phyloP scores from a whole-genome alignment of 2,329 filamentous ascomycete species.

The Diatrype stigma region DNA sequence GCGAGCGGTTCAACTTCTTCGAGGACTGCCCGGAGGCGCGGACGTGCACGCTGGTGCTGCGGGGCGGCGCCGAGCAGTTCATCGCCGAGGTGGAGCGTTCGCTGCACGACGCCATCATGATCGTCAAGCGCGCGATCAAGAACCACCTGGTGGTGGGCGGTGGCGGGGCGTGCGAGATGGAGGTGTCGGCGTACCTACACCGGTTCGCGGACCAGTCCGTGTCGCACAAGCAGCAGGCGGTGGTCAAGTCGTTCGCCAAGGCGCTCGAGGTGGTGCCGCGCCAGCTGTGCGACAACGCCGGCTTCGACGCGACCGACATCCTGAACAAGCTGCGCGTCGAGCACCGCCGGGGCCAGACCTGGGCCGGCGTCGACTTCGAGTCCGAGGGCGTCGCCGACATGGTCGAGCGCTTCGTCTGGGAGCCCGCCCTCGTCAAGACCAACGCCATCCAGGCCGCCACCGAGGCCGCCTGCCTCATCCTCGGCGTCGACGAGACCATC shows the following conservation, averaged over 20 bases:
- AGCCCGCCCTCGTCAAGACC: conserved; percentile 91
- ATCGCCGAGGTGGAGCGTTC: conserved; percentile 98
- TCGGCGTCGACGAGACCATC: conserved; percentile 97
- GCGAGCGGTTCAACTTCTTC: conserved; percentile 98
- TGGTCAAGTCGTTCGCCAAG: conserved; percentile 98
- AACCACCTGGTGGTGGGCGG: conserved; percentile 93
- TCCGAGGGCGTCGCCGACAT: conserved; percentile 92
- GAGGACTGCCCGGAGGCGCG: conserved; percentile 92
- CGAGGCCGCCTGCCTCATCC: conserved; percentile 90
- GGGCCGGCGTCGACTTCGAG: conserved; percentile 94
- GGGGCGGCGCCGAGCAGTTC: conserved; percentile 96
- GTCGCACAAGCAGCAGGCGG: conserved; percentile 89
- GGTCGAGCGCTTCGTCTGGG: conserved; percentile 95
- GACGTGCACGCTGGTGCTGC: conserved; percentile 92
- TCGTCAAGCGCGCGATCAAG: conserved; percentile 95
- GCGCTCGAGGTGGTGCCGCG: conserved; percentile 94
- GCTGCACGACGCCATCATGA: conserved; percentile 99
- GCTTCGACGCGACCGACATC: conserved; percentile 97
- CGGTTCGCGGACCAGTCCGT: conserved; percentile 89
- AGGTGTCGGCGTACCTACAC: conserved; percentile 90
- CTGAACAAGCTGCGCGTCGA: conserved; percentile 94
- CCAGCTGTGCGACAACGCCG: conserved; percentile 96
- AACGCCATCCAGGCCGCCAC: conserved; percentile 96
- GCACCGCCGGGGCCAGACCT: conserved; percentile 87
- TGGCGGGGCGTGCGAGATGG: conserved; percentile 94